Evolutionary conservation across 108 stramenopile species (phyloP), one percentile per base, ranked within the genome.

Genomic region (Cyclotella atomus): DNA sequence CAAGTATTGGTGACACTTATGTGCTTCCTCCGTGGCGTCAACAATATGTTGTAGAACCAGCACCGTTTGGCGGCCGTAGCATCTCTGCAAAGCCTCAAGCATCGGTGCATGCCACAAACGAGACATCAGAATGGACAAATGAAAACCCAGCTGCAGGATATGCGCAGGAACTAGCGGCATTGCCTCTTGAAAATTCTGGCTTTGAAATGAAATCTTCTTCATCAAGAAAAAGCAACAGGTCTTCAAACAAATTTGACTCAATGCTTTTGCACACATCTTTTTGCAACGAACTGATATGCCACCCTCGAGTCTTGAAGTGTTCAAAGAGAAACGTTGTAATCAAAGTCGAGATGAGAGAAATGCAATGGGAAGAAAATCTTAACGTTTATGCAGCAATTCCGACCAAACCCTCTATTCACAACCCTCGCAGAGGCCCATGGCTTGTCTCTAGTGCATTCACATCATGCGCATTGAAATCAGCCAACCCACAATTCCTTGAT

Each of bases 281-380:
- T 63, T 92, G 88, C 68, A 93, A 95, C 65, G 91, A 95, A 56
- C 64, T 95, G 21, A 69, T 95, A 9, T 91, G 89, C 44, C 79
- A 93, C 25, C 95, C 95, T 25, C 69, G 83, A 41, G 30, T 86
- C 20, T 65, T 95, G 20, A 82, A 86, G 38, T 93, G 91, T 46
- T 67, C 81, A n/a, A 89, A 85, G 61, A 85, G 82, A 32, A 92
- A 89, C 28, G 83, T 92, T 59, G 88, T 92, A 12, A 63, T 92
- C n/a, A 93, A 92, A 68, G 82, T 89, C 16, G 95, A 93, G 67
- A 35, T 93, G 50, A 77, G 90, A 35, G 85, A 90, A 70, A 41
- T 95, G 28, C 70, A 87, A 76, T 89, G 91, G 89, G 84, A 46
- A 56, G 63, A 87, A 20, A 69, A 59, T 6, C 70, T 84, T 30